These are phyloP conservation scores for Cornus controversa DNA, from an alignment of 148 eudicot species.

Conservation along the genomic window DNA sequence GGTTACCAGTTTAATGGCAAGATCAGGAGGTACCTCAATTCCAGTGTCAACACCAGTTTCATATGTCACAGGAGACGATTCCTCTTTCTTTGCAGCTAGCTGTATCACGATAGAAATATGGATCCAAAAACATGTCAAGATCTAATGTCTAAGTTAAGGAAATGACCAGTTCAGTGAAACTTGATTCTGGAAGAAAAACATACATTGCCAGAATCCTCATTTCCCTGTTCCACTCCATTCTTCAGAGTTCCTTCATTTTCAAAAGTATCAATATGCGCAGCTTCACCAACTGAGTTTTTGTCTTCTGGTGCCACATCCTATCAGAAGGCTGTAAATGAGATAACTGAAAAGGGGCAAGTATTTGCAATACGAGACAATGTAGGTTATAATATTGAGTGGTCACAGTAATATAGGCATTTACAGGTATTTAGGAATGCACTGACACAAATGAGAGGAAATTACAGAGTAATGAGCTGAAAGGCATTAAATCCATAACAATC, in stretches of 20 bases:
- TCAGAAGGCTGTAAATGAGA: constrained; percentile 12
- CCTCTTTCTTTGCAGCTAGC: constrained; percentile 39
- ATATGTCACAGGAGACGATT: constrained; percentile 33
- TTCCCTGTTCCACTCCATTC: constrained; percentile 45
- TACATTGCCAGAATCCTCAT: constrained; percentile 13
- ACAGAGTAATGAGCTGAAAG: background rate
- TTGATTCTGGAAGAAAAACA: constrained; percentile 8
- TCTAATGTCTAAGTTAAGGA: constrained; percentile 1
- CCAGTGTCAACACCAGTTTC: constrained; percentile 33
- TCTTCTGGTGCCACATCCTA: constrained; percentile 49
- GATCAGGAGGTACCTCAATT: constrained; percentile 43
- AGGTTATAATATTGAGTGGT: background rate
- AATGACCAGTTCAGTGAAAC: constrained; percentile 3
- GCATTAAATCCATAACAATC: background rate
- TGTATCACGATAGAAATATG: constrained; percentile 18
- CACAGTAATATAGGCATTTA: background rate
- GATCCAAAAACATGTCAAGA: constrained; percentile 15
- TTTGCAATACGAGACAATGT: background rate
- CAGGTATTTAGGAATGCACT: background rate
- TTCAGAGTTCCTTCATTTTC: constrained; percentile 32
- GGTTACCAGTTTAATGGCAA: background rate
- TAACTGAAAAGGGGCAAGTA: background rate
- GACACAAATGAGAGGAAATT: constrained; percentile 1
- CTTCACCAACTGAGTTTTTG: constrained; percentile 26
- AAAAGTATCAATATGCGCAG: constrained; percentile 31